Base-by-base conservation (phyloP, 2,329 filamentous ascomycete genomes). In the Clarireedia homoeocarpa region DNA sequence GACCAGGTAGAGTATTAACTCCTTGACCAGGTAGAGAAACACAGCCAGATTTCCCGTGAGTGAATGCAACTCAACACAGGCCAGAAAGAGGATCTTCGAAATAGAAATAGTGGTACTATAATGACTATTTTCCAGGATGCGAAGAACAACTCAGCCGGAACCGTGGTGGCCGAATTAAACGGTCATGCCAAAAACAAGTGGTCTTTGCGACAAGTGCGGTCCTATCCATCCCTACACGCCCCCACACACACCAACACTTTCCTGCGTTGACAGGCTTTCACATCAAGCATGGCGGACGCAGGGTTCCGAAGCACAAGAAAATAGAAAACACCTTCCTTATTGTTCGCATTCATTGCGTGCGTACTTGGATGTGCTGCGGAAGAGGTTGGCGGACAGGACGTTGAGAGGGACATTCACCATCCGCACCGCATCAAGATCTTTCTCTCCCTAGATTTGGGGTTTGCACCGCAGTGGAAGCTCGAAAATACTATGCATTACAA, bases 181-280 rank as follows among this genome's bases (percentile, higher is more conserved):
- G 51, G 51, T 40, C 30, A 30, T 53, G 46, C 34, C 24, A 40
- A 58, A 40, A 50, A 47, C n/a, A 23, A 52, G 34, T 53, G 42
- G 30, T 48, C 40, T 40, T 50, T 40, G 46, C 46, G 45, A 51
- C 47, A 4, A 42, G 39, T n/a, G 53, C 44, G 50, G 38, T 27
- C 51, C 36, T 54, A 27, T 55, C 56, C 49, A 52, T 53, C 57
- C 53, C 40, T 39, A 56, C 54, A 53, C 34, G 53, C 52, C 50
- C 49, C 38, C 42, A 55, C 45, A 58, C 38, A 51, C 26, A 27
- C 40, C 26, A 26, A 58, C 30, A 49, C 23, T 17, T 17, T 42
- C 17, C 34, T 55, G 51, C 42, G 53, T 57, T 40, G 54, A 53
- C 58, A 63, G 52, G 61, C 62, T 57, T 34, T 61, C 52, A 61